phyloP scores from a whole-genome alignment of 2,329 filamentous ascomycete genomes.

The Sordariomycetes sp. region DNA sequence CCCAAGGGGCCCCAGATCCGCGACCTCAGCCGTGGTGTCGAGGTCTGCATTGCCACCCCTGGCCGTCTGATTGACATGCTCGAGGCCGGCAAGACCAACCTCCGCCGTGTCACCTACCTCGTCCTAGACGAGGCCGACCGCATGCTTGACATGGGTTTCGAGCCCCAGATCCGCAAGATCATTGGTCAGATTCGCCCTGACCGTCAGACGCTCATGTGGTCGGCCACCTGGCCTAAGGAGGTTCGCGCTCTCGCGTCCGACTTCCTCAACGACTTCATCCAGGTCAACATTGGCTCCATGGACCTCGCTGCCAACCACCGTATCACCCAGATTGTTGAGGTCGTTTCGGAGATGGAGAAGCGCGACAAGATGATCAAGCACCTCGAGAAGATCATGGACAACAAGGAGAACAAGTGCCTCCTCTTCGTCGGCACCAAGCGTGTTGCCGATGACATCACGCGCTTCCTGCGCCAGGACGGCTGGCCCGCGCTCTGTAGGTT shows the following conservation, averaged over 20 bases:
- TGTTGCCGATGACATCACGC: slow-evolving; percentile 93
- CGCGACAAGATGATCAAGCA: slow-evolving; percentile 96
- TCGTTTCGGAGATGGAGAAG: slow-evolving; percentile 94
- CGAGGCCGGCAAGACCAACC: slow-evolving; percentile 93
- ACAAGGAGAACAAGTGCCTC: slow-evolving; percentile 87
- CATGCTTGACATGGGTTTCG: slow-evolving; percentile 99
- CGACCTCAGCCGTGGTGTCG: slow-evolving; percentile 85
- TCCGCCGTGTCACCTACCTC: slow-evolving; percentile 93
- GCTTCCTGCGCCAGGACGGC: slow-evolving; percentile 92
- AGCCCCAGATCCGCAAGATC: slow-evolving; percentile 98
- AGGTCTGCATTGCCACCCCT: slow-evolving; percentile 96
- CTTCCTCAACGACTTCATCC: slow-evolving; percentile 91
- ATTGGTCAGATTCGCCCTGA: slow-evolving; percentile 95
- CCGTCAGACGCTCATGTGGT: slow-evolving; percentile 99
- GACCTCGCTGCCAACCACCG: slow-evolving; percentile 94
- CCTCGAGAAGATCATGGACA: slow-evolving; percentile 94
- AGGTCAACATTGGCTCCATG: slow-evolving; percentile 96
- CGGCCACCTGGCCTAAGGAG: slow-evolving; percentile 97
- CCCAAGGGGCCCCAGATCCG: slow-evolving; percentile 96
- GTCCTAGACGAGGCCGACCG: slow-evolving; percentile 98
- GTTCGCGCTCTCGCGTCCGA: slow-evolving; percentile 83
- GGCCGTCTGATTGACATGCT: slow-evolving; percentile 98
- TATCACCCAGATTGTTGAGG: slow-evolving; percentile 95
- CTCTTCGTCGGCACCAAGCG: slow-evolving; percentile 93
- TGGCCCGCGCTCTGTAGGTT: slow-evolving; percentile 90